Conservation (phyloP, 129 eudicot species). For the Arctium minus region DNA sequence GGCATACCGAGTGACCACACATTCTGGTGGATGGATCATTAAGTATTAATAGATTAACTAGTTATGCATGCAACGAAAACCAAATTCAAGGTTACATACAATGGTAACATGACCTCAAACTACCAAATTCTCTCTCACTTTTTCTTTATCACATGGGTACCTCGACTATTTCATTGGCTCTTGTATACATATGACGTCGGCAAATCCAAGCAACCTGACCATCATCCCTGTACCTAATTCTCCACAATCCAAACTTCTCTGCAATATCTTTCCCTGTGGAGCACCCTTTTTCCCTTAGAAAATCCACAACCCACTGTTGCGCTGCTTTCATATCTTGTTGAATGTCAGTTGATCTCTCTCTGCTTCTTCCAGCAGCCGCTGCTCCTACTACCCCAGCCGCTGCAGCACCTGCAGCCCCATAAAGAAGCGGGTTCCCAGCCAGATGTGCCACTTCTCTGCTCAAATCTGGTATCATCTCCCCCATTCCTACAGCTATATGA, state of each 20-base stretch:
- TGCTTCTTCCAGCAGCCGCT: slow-evolving; percentile 51
- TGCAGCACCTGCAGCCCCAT: slow-evolving; percentile 62
- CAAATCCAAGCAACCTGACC: slow-evolving; percentile 93
- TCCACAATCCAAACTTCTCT: slow-evolving; percentile 81
- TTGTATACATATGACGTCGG: slow-evolving; percentile 62
- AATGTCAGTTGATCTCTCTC: slow-evolving; percentile 43
- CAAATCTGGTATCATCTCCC: slow-evolving; percentile 88
- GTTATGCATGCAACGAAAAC: background rate
- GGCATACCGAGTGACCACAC: background rate
- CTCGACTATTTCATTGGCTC: slow-evolving; percentile 66
- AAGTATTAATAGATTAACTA: background rate
- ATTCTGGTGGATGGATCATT: background rate
- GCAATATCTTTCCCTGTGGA: slow-evolving; percentile 81
- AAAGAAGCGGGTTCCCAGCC: slow-evolving; percentile 52
- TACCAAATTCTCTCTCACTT: background rate
- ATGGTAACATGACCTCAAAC: background rate
- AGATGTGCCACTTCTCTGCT: slow-evolving; percentile 81
- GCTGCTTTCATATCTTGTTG: slow-evolving; percentile 79
- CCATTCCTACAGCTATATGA: slow-evolving; percentile 92
- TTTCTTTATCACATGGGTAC: slow-evolving; percentile 53
- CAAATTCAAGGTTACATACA: background rate
- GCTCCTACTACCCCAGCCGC: slow-evolving; percentile 58
- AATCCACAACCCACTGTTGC: slow-evolving; percentile 89
- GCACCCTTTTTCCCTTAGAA: slow-evolving; percentile 70
- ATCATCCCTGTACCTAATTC: slow-evolving; percentile 72